Evolutionary conservation across 306 rosid genomes (phyloP).

Genomic region (Lathyrus sativus): DNA sequence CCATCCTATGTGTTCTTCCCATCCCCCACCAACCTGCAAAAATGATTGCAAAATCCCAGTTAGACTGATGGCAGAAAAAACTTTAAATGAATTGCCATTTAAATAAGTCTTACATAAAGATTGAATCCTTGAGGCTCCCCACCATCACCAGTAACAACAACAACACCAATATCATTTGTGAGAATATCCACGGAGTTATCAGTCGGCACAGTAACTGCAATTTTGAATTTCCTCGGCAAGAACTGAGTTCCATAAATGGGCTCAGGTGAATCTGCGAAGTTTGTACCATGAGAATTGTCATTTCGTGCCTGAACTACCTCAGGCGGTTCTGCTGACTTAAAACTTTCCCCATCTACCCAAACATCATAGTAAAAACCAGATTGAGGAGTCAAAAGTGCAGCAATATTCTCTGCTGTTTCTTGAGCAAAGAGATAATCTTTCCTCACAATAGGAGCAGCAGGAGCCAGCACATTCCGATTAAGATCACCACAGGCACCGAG

Average conservation of each 20-base stretch:
- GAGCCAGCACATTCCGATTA: constrained; percentile 96
- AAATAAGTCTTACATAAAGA: constrained; percentile 71
- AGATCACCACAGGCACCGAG: constrained; percentile 99
- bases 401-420: constrained; percentile 89
- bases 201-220: constrained; percentile 95
- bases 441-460: constrained; percentile 81
- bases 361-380: constrained; percentile 97
- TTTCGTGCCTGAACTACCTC: constrained; percentile 85
- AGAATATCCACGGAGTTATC: constrained; percentile 96
- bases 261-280: constrained; percentile 87
- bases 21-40: constrained; percentile 97
- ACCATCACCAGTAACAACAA: constrained; percentile 66
- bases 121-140: constrained; percentile 96
- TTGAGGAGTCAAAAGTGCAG: constrained; percentile 86
- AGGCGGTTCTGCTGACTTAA: constrained; percentile 79
- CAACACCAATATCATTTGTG: constrained; percentile 91
- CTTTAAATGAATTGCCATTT: constrained; percentile 3
- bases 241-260: constrained; percentile 97
- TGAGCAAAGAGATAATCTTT: constrained; percentile 94
- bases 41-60: constrained; percentile 37
- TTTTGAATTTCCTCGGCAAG: constrained; percentile 93
- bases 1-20: constrained; percentile 98
- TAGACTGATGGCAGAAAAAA: constrained; percentile 20
- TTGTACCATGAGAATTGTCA: constrained; percentile 90
- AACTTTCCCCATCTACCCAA: constrained; percentile 91